Percentiles rank a stretch among this genome's conserved stretches.
These are phyloP conservation scores for Phytophthora boehmeriae DNA, from an alignment of 352 stramenopile genomes.

Conservation along the genomic window DNA sequence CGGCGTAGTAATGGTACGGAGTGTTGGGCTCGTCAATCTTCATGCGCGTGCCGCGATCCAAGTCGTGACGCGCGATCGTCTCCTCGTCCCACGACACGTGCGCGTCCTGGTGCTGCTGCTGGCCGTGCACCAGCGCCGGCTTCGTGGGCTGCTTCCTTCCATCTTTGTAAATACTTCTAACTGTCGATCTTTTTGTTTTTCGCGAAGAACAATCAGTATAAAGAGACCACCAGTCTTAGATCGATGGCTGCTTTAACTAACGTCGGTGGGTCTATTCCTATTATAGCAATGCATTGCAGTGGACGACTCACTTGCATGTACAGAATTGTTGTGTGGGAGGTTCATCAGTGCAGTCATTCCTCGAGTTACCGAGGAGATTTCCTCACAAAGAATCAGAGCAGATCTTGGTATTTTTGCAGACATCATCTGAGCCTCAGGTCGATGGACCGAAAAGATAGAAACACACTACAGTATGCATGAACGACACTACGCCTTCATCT, in stretches of 20 bases:
- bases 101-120: constrained; percentile 19
- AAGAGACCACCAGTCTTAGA: too few relatives aligned
- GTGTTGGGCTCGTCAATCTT: constrained; percentile 95
- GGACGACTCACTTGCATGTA: too few relatives aligned
- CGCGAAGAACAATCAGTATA: too few relatives aligned
- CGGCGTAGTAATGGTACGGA: constrained; percentile 86
- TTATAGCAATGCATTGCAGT: too few relatives aligned
- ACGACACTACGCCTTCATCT: too few relatives aligned
- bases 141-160: constrained; percentile 2
- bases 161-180: too few relatives aligned
- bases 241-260: too few relatives aligned
- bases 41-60: constrained; percentile 91
- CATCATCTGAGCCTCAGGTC: constrained; percentile 53
- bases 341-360: constrained; percentile 78
- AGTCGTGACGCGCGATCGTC: constrained; percentile 91
- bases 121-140: constrained; percentile 14
- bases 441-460: constrained; percentile 1
- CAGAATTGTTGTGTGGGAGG: constrained; percentile 20
- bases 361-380: constrained; percentile 85
- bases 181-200: too few relatives aligned
- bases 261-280: too few relatives aligned
- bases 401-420: constrained; percentile 85
- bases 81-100: constrained; percentile 92
- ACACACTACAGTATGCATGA: too few relatives aligned
- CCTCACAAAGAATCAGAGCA: constrained; percentile 82